phyloP scores from a whole-genome alignment of 2,329 filamentous ascomycete species.

The Ilyonectria robusta region DNA sequence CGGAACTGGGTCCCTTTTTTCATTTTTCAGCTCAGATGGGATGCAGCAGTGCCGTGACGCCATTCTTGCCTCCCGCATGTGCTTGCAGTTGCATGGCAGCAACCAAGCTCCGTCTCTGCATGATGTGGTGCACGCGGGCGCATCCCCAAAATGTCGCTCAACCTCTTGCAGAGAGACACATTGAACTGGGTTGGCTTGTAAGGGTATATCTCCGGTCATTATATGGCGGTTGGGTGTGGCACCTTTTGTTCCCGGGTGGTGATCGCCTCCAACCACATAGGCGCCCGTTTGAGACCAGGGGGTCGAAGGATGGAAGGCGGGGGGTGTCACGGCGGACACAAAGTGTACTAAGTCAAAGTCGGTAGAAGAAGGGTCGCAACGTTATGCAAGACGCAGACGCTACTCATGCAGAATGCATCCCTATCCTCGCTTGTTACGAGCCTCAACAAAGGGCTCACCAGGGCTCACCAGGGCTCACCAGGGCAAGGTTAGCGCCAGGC shows the following conservation, averaged over 20 bases:
- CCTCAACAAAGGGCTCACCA: constrained; percentile 10
- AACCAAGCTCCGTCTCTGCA: constrained; percentile 2
- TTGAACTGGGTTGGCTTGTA: background rate
- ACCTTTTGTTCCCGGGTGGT: background rate
- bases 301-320: background rate
- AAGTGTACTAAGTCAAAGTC: background rate
- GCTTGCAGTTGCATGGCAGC: constrained; percentile 14
- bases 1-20: constrained; percentile 23
- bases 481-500: background rate
- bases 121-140: constrained; percentile 1
- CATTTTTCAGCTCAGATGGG: constrained; percentile 42
- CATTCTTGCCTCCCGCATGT: constrained; percentile 35
- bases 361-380: background rate
- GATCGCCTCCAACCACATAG: background rate
- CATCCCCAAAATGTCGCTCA: constrained; percentile 15
- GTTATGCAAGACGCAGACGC: background rate
- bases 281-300: background rate
- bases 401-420: constrained; percentile 5
- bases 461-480: background rate
- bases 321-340: background rate
- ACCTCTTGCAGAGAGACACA: background rate
- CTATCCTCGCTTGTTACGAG: constrained; percentile 2
- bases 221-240: constrained; percentile 2
- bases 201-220: constrained; percentile 17
- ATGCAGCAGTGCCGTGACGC: constrained; percentile 36